phyloP scores from a whole-genome alignment of 768 basidiomycete species.

The Tephrocybe sp. region DNA sequence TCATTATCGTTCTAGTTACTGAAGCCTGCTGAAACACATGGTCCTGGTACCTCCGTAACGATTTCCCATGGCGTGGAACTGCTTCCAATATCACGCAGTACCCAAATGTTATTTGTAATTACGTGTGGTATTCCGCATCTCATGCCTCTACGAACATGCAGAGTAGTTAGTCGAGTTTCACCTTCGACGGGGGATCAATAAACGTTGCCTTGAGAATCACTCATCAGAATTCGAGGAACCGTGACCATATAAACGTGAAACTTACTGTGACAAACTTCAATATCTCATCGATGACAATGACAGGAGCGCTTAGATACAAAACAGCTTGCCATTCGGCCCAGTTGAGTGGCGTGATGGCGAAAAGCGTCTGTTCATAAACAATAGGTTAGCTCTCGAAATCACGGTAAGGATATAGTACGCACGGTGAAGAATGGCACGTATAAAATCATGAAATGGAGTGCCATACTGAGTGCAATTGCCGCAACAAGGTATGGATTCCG shows the following conservation, averaged over 20 bases:
- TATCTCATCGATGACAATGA: slow-evolving; percentile 86
- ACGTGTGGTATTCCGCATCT: slow-evolving; percentile 1
- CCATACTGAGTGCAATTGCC: slow-evolving; percentile 91
- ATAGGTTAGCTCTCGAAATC: background rate
- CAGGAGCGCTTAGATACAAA: slow-evolving; percentile 82
- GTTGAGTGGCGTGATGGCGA: slow-evolving; percentile 93
- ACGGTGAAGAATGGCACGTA: slow-evolving; percentile 98
- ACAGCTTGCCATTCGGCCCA: slow-evolving; percentile 96
- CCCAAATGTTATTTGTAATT: background rate
- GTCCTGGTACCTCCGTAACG: no score
- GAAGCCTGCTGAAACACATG: no score
- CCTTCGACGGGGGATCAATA: slow-evolving; percentile 55
- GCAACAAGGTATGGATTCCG: slow-evolving; percentile 91
- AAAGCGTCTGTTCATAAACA: slow-evolving; percentile 57
- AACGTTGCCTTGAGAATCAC: slow-evolving; percentile 45
- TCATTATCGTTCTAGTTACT: no score
- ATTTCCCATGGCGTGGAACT: no score
- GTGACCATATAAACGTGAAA: slow-evolving; percentile 3
- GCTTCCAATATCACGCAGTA: no score
- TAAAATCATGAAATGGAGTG: slow-evolving; percentile 88
- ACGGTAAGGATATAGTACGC: slow-evolving; percentile 27
- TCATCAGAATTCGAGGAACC: background rate
- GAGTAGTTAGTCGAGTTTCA: slow-evolving; percentile 43
- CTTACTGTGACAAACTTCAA: slow-evolving; percentile 83
- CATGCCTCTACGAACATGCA: slow-evolving; percentile 17